These are phyloP conservation scores for Volvariella volvacea DNA, from an alignment of 1,284 basidiomycete genomes.

Conservation along the genomic window DNA sequence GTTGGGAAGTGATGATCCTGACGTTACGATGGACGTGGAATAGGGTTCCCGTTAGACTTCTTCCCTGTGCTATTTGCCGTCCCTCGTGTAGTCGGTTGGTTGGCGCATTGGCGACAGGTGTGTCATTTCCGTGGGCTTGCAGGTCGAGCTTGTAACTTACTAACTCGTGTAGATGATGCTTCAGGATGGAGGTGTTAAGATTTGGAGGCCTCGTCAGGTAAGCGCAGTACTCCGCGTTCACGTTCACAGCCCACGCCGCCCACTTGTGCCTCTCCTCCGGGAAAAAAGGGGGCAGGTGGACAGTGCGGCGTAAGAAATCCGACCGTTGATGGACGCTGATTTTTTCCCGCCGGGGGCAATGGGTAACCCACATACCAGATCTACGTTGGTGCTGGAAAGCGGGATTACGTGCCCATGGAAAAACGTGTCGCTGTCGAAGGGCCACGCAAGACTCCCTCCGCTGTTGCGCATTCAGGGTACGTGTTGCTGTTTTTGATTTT, in stretches of 20 bases:
- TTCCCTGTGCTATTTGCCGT: conserved; percentile 89
- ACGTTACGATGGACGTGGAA: conserved; percentile 4
- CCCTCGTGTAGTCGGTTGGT: conserved; percentile 84
- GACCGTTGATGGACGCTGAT: too few relatives aligned
- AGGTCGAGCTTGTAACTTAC: neutral
- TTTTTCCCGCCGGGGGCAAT: neutral
- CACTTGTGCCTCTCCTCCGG: conserved; percentile 4
- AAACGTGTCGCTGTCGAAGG: conserved; percentile 51
- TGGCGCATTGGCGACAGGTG: conserved; percentile 82
- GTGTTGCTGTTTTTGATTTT: conserved; percentile 21
- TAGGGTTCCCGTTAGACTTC: conserved; percentile 84
- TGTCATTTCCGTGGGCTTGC: conserved; percentile 8
- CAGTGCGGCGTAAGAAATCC: too few relatives aligned
- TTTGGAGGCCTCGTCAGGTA: conserved; percentile 84
- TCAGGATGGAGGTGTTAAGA: conserved; percentile 80
- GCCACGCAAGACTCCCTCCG: conserved; percentile 50
- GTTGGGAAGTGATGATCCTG: too few relatives aligned
- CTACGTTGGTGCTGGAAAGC: conserved; percentile 66
- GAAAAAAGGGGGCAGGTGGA: too few relatives aligned
- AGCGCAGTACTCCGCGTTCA: conserved; percentile 12
- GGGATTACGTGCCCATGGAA: conserved; percentile 66
- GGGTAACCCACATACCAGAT: too few relatives aligned
- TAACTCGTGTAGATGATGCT: conserved; percentile 68
- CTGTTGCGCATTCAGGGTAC: conserved; percentile 73
- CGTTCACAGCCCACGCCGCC: conserved; percentile 6